A percentile compares a stretch with the other conserved stretches of the same genome.
Conservation (phyloP, 1,139 yeast species). For the Yamadazyma diospyri region DNA sequence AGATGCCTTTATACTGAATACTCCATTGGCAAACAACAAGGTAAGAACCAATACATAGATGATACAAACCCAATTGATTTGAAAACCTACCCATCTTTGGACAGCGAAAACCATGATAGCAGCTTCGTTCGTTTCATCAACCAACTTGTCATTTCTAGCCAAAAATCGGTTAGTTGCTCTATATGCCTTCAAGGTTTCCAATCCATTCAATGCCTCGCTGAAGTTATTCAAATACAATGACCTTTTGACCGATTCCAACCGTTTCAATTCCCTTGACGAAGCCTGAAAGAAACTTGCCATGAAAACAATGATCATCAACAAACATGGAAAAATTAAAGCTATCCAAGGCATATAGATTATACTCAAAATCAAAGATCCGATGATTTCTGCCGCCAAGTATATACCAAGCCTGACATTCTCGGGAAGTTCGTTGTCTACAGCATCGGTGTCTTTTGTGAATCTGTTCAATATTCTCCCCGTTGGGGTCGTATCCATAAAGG, state of each 20-base stretch:
- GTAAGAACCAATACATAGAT: slow-evolving; percentile 48
- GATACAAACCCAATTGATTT: slow-evolving; percentile 56
- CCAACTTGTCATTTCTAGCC: slow-evolving; percentile 41
- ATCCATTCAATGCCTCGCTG: slow-evolving; percentile 71
- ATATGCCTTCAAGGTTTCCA: slow-evolving; percentile 67
- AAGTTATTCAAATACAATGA: slow-evolving; percentile 55
- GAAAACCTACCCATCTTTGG: slow-evolving; percentile 77
- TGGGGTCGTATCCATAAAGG: slow-evolving; percentile 58
- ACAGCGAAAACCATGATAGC: slow-evolving; percentile 63
- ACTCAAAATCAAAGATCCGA: slow-evolving; percentile 64
- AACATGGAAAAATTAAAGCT: slow-evolving; percentile 36
- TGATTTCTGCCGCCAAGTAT: slow-evolving; percentile 49
- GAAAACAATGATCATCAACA: slow-evolving; percentile 43
- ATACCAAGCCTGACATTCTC: slow-evolving; percentile 53
- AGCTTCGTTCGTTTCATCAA: slow-evolving; percentile 71
- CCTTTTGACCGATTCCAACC: slow-evolving; percentile 41
- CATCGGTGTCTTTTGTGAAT: slow-evolving; percentile 80
- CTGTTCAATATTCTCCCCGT: slow-evolving; percentile 58
- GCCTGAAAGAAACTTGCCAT: slow-evolving; percentile 56
- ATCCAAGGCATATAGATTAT: slow-evolving; percentile 66
- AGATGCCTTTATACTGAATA: slow-evolving; percentile 60
- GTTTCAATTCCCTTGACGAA: slow-evolving; percentile 34
- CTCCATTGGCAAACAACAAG: slow-evolving; percentile 62
- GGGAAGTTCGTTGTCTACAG: slow-evolving; percentile 70
- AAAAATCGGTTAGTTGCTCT: slow-evolving; percentile 47